Percentiles rank a stretch among this genome's conserved stretches.
These are phyloP conservation scores for Sugiyamaella americana DNA, from an alignment of 805 yeast species.

Conservation along the genomic window DNA sequence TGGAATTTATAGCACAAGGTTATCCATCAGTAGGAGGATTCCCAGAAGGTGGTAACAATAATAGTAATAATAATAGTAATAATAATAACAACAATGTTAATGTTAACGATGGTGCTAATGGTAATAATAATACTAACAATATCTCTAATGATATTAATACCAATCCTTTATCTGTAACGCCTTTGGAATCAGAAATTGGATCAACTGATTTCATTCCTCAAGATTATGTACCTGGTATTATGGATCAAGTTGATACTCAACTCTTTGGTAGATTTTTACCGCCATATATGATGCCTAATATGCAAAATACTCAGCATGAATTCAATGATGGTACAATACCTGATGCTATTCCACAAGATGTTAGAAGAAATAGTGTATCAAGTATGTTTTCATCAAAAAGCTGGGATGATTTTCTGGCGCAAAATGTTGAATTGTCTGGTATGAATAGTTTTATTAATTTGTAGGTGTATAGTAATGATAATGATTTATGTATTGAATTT, in stretches of 20 bases:
- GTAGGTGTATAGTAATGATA: too few species aligned
- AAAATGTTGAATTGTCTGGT: conserved; percentile 22
- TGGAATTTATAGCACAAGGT: conserved; percentile 4
- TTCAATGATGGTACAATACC: neutral
- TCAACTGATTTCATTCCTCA: conserved; percentile 13
- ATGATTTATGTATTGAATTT: too few species aligned
- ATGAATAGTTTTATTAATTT: conserved; percentile 14
- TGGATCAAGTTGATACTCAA: conserved; percentile 79
- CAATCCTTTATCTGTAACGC: neutral
- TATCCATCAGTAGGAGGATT: neutral
- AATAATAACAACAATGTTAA: too few species aligned
- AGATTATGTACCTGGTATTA: conserved; percentile 68
- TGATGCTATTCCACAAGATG: neutral
- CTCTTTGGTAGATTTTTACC: conserved; percentile 79
- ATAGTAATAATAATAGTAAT: too few species aligned
- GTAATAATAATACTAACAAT: neutral
- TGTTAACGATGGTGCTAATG: neutral
- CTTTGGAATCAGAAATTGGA: neutral
- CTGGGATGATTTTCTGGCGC: conserved; percentile 23
- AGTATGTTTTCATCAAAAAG: conserved; percentile 13
- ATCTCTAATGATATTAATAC: conserved; percentile 4
- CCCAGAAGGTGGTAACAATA: neutral
- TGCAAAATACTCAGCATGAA: neutral
- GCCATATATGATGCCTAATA: conserved; percentile 59
- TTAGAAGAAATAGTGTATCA: conserved; percentile 4